phyloP scores from a whole-genome alignment of 495 filamentous ascomycete species.

The Xylaria acuta region DNA sequence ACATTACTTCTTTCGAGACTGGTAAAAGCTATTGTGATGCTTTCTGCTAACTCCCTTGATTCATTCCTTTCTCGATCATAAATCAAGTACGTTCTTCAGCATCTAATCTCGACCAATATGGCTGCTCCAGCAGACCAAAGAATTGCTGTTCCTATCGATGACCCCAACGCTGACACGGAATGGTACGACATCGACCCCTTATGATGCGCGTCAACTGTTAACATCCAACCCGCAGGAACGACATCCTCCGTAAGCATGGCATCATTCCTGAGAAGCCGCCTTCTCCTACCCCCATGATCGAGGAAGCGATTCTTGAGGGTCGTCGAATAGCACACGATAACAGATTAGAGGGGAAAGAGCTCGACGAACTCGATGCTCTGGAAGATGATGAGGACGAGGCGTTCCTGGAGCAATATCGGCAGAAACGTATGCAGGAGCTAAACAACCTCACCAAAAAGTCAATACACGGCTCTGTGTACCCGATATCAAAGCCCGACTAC shows the following conservation, averaged over 20 bases:
- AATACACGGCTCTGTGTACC: constrained; percentile 88
- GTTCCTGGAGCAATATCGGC: constrained; percentile 85
- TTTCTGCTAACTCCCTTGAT: neutral
- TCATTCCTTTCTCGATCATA: constrained; percentile 2
- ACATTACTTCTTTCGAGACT: neutral
- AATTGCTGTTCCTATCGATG: constrained; percentile 81
- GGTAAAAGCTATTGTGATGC: neutral
- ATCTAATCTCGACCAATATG: constrained; percentile 57
- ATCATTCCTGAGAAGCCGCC: constrained; percentile 96
- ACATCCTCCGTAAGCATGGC: constrained; percentile 95
- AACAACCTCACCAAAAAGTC: constrained; percentile 73
- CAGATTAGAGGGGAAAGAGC: constrained; percentile 86
- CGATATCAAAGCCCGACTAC: constrained; percentile 92
- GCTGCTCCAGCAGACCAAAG: constrained; percentile 71
- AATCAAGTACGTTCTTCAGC: neutral
- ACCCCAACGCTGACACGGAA: constrained; percentile 97
- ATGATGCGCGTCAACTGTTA: constrained; percentile 28
- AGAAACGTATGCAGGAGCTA: constrained; percentile 84
- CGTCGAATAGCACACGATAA: constrained; percentile 84
- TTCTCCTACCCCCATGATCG: constrained; percentile 90
- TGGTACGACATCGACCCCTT: constrained; percentile 62
- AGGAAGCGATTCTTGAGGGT: constrained; percentile 90
- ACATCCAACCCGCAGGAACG: constrained; percentile 71
- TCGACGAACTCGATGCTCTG: constrained; percentile 90
- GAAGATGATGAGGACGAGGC: constrained; percentile 92